These are phyloP conservation scores for Novymonas esmeraldas DNA, from an alignment of 208 protist species.

Conservation along the genomic window DNA sequence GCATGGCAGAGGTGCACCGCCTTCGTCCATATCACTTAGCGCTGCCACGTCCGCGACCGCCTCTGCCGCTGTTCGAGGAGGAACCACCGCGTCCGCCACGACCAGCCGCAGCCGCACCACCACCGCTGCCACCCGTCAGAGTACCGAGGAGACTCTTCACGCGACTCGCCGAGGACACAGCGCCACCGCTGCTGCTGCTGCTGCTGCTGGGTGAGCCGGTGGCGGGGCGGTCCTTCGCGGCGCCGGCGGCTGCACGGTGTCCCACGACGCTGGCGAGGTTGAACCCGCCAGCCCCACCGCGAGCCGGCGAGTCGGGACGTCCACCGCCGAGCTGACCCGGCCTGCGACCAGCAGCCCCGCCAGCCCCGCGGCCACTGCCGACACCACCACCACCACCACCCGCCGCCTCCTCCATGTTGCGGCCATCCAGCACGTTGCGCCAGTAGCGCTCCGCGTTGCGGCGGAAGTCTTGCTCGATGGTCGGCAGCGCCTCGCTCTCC, in stretches of 20 bases:
- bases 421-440: conserved; percentile 79
- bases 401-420: conserved; percentile 46
- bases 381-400: conserved; percentile 16
- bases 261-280: conserved; percentile 30
- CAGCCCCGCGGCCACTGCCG: not conserved
- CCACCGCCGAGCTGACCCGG: conserved; percentile 14
- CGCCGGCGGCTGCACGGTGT: conserved; percentile 7
- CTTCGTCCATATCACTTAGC: no score
- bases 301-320: not conserved
- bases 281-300: conserved; percentile 24
- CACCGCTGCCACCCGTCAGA: conserved; percentile 27
- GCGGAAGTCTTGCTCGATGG: conserved; percentile 84
- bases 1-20: no score
- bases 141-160: conserved; percentile 28
- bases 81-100: no score
- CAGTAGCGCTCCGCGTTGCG: conserved; percentile 90
- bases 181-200: not conserved
- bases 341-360: conserved; percentile 5
- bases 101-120: no score
- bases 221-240: not conserved
- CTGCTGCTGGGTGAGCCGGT: conserved; percentile 6
- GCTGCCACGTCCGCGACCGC: no score
- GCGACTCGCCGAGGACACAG: conserved; percentile 11
- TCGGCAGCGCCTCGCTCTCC: conserved; percentile 58
- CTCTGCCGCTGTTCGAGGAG: no score